Evolutionary conservation across 345 rosid genomes (phyloP), one percentile per base, ranked within the genome.

Genomic region (Capsella bursapastoris): DNA sequence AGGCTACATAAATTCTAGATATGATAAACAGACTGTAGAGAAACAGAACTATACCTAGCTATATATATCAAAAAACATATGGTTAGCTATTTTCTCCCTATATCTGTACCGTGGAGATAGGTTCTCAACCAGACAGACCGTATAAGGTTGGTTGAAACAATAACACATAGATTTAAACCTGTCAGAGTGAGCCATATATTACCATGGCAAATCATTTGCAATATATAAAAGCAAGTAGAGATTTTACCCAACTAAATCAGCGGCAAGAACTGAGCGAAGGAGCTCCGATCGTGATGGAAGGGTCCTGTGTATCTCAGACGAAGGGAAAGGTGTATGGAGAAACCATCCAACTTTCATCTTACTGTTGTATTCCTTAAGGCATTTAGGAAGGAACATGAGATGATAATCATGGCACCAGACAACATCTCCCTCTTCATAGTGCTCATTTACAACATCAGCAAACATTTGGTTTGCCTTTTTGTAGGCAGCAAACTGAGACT

Each of bases 361-460:
- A 68, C 67, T 83, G 73, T 96, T 92, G 69, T 87, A 65, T 6
- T 92, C 94, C 82, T 96, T 96, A 0, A 96, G 83, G 82, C 96
- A 96, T 79, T 92, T 86, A 8, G 99, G 99, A 62, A 96, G 99
- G 82, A 81, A 96, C 99, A 96, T 96, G 50, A 96, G 89, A 80
- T 96, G 98, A 57, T 96, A 96, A 73, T 96, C 99, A 82, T 96
- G 99, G 84, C 99, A 96, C 99, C 99, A 96, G 28, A 96, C 99
- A 63, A 96, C 97, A 83, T 92, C 99, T 66, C 98, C 99, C 38
- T 92, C 98, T 82, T 92, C 93, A 66, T 96, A 96, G 63, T 96
- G 97, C 79, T 83, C 60, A 51, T 88, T 90, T 14, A 96, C 99
- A 72, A 96, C 99, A 57, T 89, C 95, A 74, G 99, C 99, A 79